phyloP scores from a whole-genome alignment of 2,329 filamentous ascomycete genomes.

The Emydomyces testavorans region DNA sequence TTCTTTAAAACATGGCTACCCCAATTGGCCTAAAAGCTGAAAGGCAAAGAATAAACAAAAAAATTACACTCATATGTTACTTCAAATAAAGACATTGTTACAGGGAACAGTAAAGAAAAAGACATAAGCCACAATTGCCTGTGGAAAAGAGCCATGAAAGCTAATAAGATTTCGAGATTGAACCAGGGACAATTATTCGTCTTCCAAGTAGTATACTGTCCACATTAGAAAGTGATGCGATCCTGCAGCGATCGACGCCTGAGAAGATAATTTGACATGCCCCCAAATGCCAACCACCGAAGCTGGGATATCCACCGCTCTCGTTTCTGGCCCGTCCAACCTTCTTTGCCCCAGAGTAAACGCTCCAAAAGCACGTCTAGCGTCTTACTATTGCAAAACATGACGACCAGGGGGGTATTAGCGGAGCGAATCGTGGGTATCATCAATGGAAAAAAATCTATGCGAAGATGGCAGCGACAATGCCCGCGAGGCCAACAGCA shows the following conservation, averaged over 20 bases:
- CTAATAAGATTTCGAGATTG: not conserved
- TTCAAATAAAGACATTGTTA: conserved; percentile 5
- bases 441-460: conserved; percentile 20
- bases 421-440: conserved; percentile 16
- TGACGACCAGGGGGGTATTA: conserved; percentile 8
- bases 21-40: too few species aligned
- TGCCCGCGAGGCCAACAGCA: conserved; percentile 23
- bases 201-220: not conserved
- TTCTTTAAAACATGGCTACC: too few species aligned
- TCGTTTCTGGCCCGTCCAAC: not conserved
- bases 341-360: conserved; percentile 5
- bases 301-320: not conserved
- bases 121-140: conserved; percentile 3
- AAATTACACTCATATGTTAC: conserved; percentile 6
- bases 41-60: not conserved
- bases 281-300: not conserved
- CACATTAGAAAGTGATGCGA: conserved; percentile 1
- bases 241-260: not conserved
- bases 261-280: conserved; percentile 1
- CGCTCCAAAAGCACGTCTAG: conserved; percentile 9
- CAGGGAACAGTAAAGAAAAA: not conserved
- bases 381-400: conserved; percentile 9
- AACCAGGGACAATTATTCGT: not conserved
- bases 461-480: conserved; percentile 24
- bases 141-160: not conserved